Percentiles rank a stretch among this genome's conserved stretches.
Evolutionary conservation across 768 basidiomycete species (phyloP).

Genomic region (Collybia mongolica): DNA sequence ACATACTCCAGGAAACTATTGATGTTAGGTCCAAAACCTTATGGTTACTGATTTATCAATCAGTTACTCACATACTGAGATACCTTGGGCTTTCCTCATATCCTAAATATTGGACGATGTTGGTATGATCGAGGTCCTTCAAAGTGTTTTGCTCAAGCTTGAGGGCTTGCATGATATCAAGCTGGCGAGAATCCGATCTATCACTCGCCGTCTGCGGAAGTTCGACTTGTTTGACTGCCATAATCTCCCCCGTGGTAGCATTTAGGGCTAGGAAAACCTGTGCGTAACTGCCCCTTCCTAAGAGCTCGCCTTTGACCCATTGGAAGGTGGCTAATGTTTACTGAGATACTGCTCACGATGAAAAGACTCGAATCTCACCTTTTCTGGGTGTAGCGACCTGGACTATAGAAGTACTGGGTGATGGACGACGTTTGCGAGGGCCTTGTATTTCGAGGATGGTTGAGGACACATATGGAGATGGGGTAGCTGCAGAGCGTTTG

Average conservation of each 20-base stretch:
- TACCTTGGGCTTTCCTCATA: conserved; percentile 73
- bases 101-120: conserved; percentile 92
- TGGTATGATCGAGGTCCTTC: conserved; percentile 84
- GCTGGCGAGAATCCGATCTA: conserved; percentile 59
- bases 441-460: too few relatives aligned
- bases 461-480: neutral
- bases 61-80: conserved; percentile 70
- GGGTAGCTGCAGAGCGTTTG: conserved; percentile 2
- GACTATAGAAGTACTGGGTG: too few relatives aligned
- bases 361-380: conserved; percentile 4
- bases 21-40: conserved; percentile 2
- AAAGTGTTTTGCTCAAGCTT: conserved; percentile 85
- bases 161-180: conserved; percentile 74
- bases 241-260: conserved; percentile 86
- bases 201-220: conserved; percentile 74
- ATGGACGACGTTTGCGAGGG: too few relatives aligned
- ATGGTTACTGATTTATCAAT: neutral
- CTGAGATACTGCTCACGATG: neutral
- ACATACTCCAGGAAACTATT: conserved; percentile 92
- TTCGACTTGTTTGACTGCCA: conserved; percentile 97
- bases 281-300: conserved; percentile 94
- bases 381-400: conserved; percentile 5
- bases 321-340: conserved; percentile 61
- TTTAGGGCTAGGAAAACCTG: conserved; percentile 90
- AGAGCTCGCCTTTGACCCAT: conserved; percentile 91